phyloP scores from a whole-genome alignment of 2,329 filamentous ascomycete species.

The Harringtonia aguacate region DNA sequence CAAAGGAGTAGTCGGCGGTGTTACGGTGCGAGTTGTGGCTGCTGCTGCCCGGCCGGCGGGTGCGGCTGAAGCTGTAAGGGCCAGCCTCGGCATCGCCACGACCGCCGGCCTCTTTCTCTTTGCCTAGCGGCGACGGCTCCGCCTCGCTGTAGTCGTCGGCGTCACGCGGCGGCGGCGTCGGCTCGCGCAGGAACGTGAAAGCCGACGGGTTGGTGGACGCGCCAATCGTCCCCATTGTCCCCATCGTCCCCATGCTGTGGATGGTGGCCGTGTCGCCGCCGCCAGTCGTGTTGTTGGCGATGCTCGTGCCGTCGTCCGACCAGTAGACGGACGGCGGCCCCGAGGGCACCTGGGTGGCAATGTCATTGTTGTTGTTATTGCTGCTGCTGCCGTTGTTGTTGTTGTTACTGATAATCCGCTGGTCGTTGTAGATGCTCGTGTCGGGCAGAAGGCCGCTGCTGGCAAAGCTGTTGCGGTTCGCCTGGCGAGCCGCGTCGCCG shows the following conservation, averaged over 20 bases:
- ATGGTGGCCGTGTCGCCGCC: conserved; percentile 10
- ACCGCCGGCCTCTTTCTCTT: too few species aligned
- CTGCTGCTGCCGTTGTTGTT: background rate
- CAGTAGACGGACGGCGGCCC: conserved; percentile 18
- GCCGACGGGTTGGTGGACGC: conserved; percentile 14
- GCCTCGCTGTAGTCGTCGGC: conserved; percentile 5
- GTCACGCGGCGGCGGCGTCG: conserved; percentile 22
- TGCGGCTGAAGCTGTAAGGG: too few species aligned
- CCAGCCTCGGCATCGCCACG: too few species aligned
- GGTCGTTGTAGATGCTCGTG: background rate
- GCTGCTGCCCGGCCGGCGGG: too few species aligned
- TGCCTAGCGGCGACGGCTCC: background rate
- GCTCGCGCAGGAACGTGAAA: conserved; percentile 30
- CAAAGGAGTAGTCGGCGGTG: conserved; percentile 11
- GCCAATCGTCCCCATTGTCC: background rate
- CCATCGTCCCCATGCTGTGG: conserved; percentile 2
- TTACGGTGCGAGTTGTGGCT: background rate
- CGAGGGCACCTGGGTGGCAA: conserved; percentile 1
- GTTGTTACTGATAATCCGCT: background rate
- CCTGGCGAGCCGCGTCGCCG: background rate
- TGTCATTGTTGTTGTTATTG: background rate
- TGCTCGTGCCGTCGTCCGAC: conserved; percentile 15
- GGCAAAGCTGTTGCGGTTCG: conserved; percentile 1
- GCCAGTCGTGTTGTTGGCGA: background rate
- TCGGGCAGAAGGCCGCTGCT: conserved; percentile 3